Percentiles rank a stretch among this genome's conserved stretches.
These are phyloP conservation scores for Pythium myriotylum DNA, from an alignment of 352 stramenopile species.

Conservation along the genomic window DNA sequence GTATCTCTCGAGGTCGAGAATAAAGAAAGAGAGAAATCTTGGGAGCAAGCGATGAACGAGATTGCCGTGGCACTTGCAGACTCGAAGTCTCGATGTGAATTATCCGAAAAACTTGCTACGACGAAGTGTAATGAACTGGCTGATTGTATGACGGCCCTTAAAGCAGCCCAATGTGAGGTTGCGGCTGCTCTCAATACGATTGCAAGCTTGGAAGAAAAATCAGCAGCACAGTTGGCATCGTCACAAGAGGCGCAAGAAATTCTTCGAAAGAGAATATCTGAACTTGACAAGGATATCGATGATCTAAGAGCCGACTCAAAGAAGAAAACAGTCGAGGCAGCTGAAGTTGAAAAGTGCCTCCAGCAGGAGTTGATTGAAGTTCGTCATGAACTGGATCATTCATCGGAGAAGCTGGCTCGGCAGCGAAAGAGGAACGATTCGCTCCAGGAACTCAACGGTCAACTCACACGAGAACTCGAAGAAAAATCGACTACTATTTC, in stretches of 20 bases:
- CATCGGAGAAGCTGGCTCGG: constrained; percentile 15
- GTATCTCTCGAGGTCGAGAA: not conserved
- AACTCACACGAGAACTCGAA: constrained; percentile 17
- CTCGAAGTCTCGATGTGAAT: not conserved
- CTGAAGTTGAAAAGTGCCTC: not conserved
- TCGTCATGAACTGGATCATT: constrained; percentile 25
- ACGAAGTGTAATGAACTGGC: not conserved
- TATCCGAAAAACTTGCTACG: not conserved
- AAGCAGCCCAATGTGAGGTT: not conserved
- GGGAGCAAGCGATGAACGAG: not conserved
- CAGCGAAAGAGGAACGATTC: constrained; percentile 23
- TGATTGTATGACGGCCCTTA: not conserved
- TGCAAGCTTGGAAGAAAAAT: not conserved
- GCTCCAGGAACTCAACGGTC: constrained; percentile 14
- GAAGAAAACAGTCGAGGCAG: constrained; percentile 5
- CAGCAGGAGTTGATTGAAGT: constrained; percentile 1
- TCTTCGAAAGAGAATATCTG: not conserved
- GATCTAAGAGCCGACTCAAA: not conserved
- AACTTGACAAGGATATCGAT: constrained; percentile 6
- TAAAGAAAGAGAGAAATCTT: not conserved
- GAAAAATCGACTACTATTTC: not conserved
- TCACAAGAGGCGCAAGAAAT: constrained; percentile 1
- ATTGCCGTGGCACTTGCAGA: not conserved
- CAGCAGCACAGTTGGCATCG: not conserved
- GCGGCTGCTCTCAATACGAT: constrained; percentile 1